Evolutionary conservation across 169 alveolate genomes (phyloP).

Genomic region (Theileria orientalis): DNA sequence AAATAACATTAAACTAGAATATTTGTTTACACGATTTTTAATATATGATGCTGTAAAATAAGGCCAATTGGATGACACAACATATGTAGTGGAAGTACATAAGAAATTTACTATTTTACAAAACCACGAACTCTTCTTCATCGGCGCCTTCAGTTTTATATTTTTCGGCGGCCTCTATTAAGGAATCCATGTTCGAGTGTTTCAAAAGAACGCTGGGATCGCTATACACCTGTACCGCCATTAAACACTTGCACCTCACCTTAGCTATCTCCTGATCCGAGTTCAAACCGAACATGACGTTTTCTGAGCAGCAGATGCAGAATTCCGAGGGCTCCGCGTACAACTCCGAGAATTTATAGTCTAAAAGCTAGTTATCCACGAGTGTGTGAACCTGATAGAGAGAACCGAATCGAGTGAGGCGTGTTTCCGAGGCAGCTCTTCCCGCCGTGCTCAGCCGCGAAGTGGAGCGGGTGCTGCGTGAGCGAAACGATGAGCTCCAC

Average conservation of each 20-base stretch:
- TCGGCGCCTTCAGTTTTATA: neutral
- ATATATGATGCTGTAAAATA: neutral
- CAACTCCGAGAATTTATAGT: slow-evolving; percentile 39
- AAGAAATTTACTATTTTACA: too few species aligned
- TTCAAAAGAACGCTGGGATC: slow-evolving; percentile 21
- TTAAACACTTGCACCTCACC: slow-evolving; percentile 25
- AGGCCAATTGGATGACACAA: too few species aligned
- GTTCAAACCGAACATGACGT: slow-evolving; percentile 37
- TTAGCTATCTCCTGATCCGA: slow-evolving; percentile 36
- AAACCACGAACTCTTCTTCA: neutral
- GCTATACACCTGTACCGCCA: slow-evolving; percentile 19
- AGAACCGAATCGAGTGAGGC: slow-evolving; percentile 69
- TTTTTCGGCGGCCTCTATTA: neutral
- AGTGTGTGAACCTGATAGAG: slow-evolving; percentile 42
- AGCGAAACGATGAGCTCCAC: slow-evolving; percentile 66
- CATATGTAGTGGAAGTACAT: too few species aligned
- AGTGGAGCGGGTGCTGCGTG: slow-evolving; percentile 67
- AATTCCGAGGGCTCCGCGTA: slow-evolving; percentile 59
- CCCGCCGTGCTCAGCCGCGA: slow-evolving; percentile 62
- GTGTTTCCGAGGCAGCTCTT: slow-evolving; percentile 68
- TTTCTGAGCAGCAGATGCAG: slow-evolving; percentile 73
- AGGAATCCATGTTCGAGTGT: slow-evolving; percentile 25
- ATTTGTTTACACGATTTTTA: neutral
- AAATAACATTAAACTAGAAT: neutral
- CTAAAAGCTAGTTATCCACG: neutral